Evolutionary conservation across 352 stramenopile species (phyloP).

Genomic region (Phytophthora pisi): DNA sequence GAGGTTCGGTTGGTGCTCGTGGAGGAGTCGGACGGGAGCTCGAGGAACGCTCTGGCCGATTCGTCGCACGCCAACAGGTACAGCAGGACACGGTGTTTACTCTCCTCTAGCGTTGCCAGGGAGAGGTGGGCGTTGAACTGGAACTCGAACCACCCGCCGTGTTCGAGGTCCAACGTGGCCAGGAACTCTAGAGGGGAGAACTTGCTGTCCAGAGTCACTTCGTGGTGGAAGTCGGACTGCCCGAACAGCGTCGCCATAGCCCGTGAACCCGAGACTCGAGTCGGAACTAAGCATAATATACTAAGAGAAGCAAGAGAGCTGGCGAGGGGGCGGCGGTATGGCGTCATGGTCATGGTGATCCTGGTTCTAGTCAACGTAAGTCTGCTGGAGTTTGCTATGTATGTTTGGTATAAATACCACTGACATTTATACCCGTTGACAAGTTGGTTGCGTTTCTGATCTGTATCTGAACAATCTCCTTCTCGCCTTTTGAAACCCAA

Average conservation of each 20-base stretch:
- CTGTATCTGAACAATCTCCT: background rate
- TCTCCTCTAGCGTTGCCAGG: slow-evolving; percentile 31
- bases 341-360: slow-evolving; percentile 6
- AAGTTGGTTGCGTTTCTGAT: background rate
- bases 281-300: background rate
- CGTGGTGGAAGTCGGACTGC: slow-evolving; percentile 18
- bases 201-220: slow-evolving; percentile 24
- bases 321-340: background rate
- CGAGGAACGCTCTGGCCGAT: slow-evolving; percentile 19
- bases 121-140: slow-evolving; percentile 41
- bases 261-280: slow-evolving; percentile 4
- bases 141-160: slow-evolving; percentile 31
- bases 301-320: background rate
- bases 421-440: background rate
- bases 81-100: slow-evolving; percentile 49
- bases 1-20: background rate
- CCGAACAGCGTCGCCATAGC: slow-evolving; percentile 21
- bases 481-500: background rate
- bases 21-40: slow-evolving; percentile 6
- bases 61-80: slow-evolving; percentile 58
- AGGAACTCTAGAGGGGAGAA: slow-evolving; percentile 32
- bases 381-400: no score
- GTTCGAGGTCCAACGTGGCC: slow-evolving; percentile 40
- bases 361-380: background rate
- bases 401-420: background rate